Base-by-base conservation (phyloP, 2,329 filamentous ascomycete species). In the Microsporum audouinii region DNA sequence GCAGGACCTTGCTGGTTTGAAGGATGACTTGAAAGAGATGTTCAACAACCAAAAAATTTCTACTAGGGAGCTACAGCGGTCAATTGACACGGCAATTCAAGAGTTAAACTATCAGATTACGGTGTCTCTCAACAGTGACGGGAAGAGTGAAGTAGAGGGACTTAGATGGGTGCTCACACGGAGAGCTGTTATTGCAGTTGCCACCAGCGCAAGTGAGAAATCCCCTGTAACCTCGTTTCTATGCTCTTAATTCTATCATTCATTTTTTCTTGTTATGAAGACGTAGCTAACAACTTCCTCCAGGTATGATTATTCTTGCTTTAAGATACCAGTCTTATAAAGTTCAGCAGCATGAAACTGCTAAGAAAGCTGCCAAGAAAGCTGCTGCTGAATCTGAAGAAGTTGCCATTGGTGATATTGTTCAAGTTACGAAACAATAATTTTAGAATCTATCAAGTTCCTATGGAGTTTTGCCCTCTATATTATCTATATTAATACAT, bases 91-190 rank as follows among this genome's bases (percentile, higher is more conserved):
- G 58, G 86, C 86, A 81, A 91, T 96, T 64, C 91, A 96, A 79
- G 88, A 96, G 77, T 82, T 97, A 67, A 95, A 92, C 75, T 96
- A 97, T 76, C 94, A 95, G 72, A 97, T 99, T 73, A 95, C 89
- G 27, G 90, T 96, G 36, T 82, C 84, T 45, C 81, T 99, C 49
- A 95, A 90, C 72, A 94, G 89, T 64, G 94, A 97, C 73, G 85
- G 88, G 56, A 91, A 92, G 72, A 92, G 88, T 3, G 89, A 96
- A 68, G 91, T 97, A 57, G 94, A 99, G 73, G 88, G 87, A 1
- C 78, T 99, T 57, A 82, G 94, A 63, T 97, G 94, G 94, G 85
- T 96, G 47, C 75, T 87, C 61, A 87, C 85, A 7, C 75, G 85
- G 53, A 76, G 85, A n/a, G 84, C 84, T 1, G 83, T 84, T 12